phyloP scores from a whole-genome alignment of 352 stramenopile genomes.

The Poterioochromonas sp. region DNA sequence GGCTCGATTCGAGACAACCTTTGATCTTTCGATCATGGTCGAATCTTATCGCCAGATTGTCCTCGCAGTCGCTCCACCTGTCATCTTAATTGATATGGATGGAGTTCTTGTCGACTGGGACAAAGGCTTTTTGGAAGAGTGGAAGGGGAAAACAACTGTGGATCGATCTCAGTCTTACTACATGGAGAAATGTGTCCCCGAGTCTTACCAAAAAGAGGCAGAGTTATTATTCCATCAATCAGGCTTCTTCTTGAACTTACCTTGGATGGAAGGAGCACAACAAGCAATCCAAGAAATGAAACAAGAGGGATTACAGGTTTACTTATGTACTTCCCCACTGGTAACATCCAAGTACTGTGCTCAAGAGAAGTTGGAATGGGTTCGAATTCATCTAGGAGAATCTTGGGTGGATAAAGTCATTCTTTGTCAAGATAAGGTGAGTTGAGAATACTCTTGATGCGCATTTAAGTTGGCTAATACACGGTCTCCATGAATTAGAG shows the following conservation, averaged over 20 bases:
- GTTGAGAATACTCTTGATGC: not conserved
- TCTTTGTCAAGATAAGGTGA: conserved; percentile 16
- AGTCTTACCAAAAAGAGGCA: not conserved
- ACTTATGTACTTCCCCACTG: conserved; percentile 5
- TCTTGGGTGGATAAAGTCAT: not conserved
- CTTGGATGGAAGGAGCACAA: not conserved
- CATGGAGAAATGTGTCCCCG: conserved; percentile 22
- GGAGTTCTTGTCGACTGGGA: conserved; percentile 20
- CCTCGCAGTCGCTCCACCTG: not conserved
- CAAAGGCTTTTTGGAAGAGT: not conserved
- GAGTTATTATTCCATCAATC: not conserved
- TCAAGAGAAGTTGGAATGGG: conserved; percentile 16
- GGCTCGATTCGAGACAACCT: not conserved
- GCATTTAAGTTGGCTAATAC: not conserved
- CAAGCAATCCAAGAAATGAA: not conserved
- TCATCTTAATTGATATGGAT: conserved; percentile 14
- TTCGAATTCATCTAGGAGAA: not conserved
- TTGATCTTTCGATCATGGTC: not conserved
- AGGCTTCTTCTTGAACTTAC: not conserved
- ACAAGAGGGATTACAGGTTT: not conserved
- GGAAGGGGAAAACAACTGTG: not conserved
- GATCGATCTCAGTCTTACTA: conserved; percentile 2
- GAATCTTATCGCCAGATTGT: not conserved
- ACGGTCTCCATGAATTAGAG: not conserved
- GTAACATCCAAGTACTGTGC: conserved; percentile 12